Evolutionary conservation across 768 basidiomycete species (phyloP).

Genomic region (Strobilomyces echinocephalus): DNA sequence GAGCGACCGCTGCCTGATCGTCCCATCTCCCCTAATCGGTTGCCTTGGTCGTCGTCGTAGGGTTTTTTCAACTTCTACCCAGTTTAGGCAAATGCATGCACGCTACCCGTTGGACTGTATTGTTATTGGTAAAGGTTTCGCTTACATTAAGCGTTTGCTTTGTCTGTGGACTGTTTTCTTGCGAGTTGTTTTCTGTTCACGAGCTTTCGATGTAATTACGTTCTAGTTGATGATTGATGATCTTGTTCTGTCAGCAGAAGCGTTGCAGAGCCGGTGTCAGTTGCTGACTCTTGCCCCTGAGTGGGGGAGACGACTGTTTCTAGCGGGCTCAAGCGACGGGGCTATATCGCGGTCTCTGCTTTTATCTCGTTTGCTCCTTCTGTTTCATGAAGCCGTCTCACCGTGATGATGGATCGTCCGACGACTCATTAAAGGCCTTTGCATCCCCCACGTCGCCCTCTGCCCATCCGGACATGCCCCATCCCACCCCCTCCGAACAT

Average conservation of each 20-base stretch:
- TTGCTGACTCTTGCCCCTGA: slow-evolving; percentile 16
- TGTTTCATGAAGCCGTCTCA: slow-evolving; percentile 37
- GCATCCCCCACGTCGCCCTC: slow-evolving; percentile 5
- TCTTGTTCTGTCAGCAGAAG: not conserved
- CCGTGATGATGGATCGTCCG: slow-evolving; percentile 45
- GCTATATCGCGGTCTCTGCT: slow-evolving; percentile 1
- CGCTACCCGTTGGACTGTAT: slow-evolving; percentile 18
- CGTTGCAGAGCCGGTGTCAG: too few relatives aligned
- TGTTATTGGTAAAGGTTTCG: slow-evolving; percentile 32
- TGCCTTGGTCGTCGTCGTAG: not conserved
- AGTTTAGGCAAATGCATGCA: slow-evolving; percentile 18
- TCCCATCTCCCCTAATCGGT: slow-evolving; percentile 4
- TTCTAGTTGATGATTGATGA: slow-evolving; percentile 7
- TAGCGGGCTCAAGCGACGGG: slow-evolving; percentile 23
- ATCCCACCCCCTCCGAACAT: slow-evolving; percentile 11
- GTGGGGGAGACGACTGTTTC: slow-evolving; percentile 16
- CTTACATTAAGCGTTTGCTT: slow-evolving; percentile 15
- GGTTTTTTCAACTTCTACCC: slow-evolving; percentile 10
- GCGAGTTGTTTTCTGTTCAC: not conserved
- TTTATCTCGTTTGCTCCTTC: slow-evolving; percentile 20
- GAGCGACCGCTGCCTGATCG: slow-evolving; percentile 28
- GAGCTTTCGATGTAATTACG: slow-evolving; percentile 6
- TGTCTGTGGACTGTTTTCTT: not conserved
- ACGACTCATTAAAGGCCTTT: slow-evolving; percentile 8
- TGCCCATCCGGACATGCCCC: slow-evolving; percentile 11